Percentiles rank a stretch among this genome's conserved stretches.
These are phyloP conservation scores for Eutrema salsugineum DNA, from an alignment of 441 rosid species.

Conservation along the genomic window DNA sequence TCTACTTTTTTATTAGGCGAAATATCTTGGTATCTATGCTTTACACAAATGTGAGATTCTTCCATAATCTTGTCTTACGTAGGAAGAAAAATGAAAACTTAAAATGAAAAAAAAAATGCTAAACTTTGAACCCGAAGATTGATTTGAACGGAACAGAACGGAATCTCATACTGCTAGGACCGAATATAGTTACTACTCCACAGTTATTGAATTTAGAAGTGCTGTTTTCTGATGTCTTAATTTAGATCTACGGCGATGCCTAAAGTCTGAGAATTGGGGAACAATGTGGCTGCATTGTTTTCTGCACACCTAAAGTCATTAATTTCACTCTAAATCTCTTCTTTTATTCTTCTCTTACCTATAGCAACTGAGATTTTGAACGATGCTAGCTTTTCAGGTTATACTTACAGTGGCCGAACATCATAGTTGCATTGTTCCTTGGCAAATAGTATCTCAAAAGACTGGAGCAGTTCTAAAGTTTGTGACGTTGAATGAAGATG, in stretches of 20 bases:
- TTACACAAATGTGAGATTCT: background rate
- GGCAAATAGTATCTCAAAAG: constrained; percentile 82
- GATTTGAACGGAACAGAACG: background rate
- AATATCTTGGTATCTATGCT: background rate
- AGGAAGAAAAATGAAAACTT: too few species aligned
- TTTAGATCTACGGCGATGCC: background rate
- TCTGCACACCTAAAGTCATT: background rate
- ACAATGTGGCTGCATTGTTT: background rate
- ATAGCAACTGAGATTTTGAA: background rate
- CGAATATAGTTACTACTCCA: background rate
- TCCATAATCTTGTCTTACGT: too few species aligned
- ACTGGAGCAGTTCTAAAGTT: constrained; percentile 76
- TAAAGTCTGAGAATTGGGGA: background rate
- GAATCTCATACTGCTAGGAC: background rate
- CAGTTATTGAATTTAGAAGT: background rate
- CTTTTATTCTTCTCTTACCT: background rate
- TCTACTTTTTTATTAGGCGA: background rate
- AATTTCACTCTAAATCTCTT: background rate
- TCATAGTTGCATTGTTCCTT: constrained; percentile 92
- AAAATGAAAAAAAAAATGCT: too few species aligned
- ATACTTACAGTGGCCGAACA: constrained; percentile 81
- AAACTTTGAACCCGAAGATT: background rate
- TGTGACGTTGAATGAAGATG: constrained; percentile 58
- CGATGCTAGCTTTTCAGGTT: constrained; percentile 48
- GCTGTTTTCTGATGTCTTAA: background rate